These are phyloP conservation scores for Tetracladium setigerum DNA, from an alignment of 495 filamentous ascomycete genomes.

Conservation along the genomic window DNA sequence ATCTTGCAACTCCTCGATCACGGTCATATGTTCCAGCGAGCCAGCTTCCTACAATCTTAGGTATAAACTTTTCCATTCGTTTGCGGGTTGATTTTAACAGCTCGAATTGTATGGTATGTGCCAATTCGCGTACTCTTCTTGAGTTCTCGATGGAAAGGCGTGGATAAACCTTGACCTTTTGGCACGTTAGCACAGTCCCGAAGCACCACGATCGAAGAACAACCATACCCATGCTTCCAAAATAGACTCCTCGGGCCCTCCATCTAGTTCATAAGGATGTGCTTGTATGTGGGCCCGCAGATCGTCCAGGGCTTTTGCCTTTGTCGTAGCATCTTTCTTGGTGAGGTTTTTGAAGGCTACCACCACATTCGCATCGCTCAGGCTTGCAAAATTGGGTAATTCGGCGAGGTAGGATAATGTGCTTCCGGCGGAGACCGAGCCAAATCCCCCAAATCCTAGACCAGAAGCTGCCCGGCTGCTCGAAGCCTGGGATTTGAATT, in stretches of 20 bases:
- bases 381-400: conserved; percentile 69
- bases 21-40: conserved; percentile 80
- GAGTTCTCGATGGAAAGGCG: conserved; percentile 81
- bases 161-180: conserved; percentile 76
- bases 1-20: conserved; percentile 62
- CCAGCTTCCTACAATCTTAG: conserved; percentile 77
- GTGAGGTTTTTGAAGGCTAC: conserved; percentile 86
- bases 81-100: conserved; percentile 68
- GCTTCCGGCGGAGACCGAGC: conserved; percentile 31
- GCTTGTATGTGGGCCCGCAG: conserved; percentile 54
- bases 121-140: conserved; percentile 76
- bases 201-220: conserved; percentile 14
- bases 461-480: conserved; percentile 49
- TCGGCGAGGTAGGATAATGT: conserved; percentile 78
- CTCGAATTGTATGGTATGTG: conserved; percentile 67
- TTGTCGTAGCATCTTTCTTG: conserved; percentile 90
- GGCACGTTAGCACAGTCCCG: conserved; percentile 22
- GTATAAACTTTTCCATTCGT: conserved; percentile 68
- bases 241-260: conserved; percentile 64
- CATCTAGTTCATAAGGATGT: conserved; percentile 35
- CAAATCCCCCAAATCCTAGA: conserved; percentile 37
- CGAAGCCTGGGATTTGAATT: conserved; percentile 63
- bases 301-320: conserved; percentile 88
- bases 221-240: conserved; percentile 79
- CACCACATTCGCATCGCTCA: conserved; percentile 72